These are phyloP conservation scores for Starmerella khaoyaiensis DNA, from an alignment of 805 yeast species.

Conservation along the genomic window DNA sequence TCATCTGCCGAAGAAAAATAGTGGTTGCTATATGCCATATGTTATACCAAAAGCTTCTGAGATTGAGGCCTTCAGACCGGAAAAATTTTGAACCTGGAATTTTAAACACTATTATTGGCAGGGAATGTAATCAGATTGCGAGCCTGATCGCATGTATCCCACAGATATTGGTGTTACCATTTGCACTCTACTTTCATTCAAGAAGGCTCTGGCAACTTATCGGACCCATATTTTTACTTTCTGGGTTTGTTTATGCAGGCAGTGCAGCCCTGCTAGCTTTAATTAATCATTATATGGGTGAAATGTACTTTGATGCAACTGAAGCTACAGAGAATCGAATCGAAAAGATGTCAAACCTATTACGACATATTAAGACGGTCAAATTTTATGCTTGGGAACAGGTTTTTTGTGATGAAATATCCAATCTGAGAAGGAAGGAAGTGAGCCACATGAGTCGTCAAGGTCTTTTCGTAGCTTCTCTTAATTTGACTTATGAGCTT, in stretches of 20 bases:
- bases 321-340: conserved; percentile 92
- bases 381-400: conserved; percentile 93
- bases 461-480: conserved; percentile 36
- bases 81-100: too few species aligned
- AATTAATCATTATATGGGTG: conserved; percentile 45
- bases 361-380: conserved; percentile 78
- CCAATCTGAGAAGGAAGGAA: conserved; percentile 65
- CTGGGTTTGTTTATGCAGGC: conserved; percentile 57
- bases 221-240: conserved; percentile 86
- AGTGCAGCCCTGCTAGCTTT: conserved; percentile 66
- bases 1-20: too few species aligned
- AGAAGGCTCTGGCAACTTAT: conserved; percentile 53
- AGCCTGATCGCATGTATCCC: too few species aligned
- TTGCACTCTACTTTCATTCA: too few species aligned
- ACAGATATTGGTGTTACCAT: too few species aligned
- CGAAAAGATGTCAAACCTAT: conserved; percentile 66
- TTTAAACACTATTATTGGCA: too few species aligned
- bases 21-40: too few species aligned
- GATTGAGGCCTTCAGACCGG: too few species aligned
- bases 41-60: too few species aligned
- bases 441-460: conserved; percentile 45
- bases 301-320: too few species aligned
- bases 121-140: too few species aligned
- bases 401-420: conserved; percentile 60
- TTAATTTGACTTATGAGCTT: conserved; percentile 54